Base-by-base conservation (phyloP, 805 yeast species). In the Metschnikowia baotianmanensis region DNA sequence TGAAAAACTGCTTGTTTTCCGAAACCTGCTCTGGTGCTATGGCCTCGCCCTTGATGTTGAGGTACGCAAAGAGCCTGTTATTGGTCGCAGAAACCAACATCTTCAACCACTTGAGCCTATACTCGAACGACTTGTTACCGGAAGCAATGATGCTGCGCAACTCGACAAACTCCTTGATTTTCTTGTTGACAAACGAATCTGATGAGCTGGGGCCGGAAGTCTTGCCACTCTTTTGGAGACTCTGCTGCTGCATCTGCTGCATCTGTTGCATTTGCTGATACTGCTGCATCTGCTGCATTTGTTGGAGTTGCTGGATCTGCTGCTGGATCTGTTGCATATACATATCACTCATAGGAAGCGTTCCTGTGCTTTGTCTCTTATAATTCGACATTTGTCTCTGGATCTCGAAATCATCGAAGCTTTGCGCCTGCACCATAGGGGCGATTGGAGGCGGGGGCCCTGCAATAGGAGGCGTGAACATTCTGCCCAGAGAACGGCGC, bases 241-340 rank as follows among this genome's bases (percentile, higher is more conserved):
- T n/a, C n/a, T n/a, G n/a, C 8, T 38, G 40, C 44, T 38, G 40
- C 44, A 39, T 43, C 11, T 38, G 38, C 35, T 33, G 42, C 34
- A 42, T 31, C 16, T 30, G 32, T 17, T 41, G 38, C 16, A 23
- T 21, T 22, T 34, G 38, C 18, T 39, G 43, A 31, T 46, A 34
- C 15, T 45, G 48, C 39, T 36, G 48, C 46, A 48, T 37, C 5
- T 47, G 49, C 42, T 40, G 45, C 25, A 41, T 29, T 31, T 42
- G 44, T 33, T 40, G 49, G 17, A 43, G 41, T 39, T 86, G 65
- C 46, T 81, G 84, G 10, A 82, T 67, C 13, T 65, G 66, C 48
- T 82, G 60, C 25, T 81, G 59, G 28, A 69, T 62, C 8, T 69
- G 72, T 47, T 82, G 89, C 28, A 82, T 67, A 49, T 78, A 80